Evolutionary conservation across 2,329 filamentous ascomycete genomes (phyloP).

Genomic region (Mycosphaerelloides madeirae): DNA sequence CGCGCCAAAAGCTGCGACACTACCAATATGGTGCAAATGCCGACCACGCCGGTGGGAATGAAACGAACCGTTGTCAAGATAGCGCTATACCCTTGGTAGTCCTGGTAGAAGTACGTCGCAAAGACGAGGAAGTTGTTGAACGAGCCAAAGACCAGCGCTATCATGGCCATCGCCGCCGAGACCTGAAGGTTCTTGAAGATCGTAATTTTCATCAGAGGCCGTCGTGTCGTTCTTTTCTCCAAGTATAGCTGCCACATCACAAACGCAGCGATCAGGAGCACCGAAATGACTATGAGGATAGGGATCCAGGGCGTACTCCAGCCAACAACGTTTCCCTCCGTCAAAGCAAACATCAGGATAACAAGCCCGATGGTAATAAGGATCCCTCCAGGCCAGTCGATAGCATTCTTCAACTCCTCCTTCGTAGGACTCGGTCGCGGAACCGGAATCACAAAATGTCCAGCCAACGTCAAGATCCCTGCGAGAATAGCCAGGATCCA

Average conservation of each 20-base stretch:
- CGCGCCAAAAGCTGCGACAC: constrained; percentile 54
- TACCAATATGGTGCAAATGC: constrained; percentile 53
- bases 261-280: constrained; percentile 55
- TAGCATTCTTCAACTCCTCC: constrained; percentile 38
- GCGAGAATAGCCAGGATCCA: constrained; percentile 60
- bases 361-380: constrained; percentile 60
- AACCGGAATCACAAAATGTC: constrained; percentile 56
- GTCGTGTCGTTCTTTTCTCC: constrained; percentile 47
- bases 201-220: constrained; percentile 63
- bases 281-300: constrained; percentile 53
- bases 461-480: constrained; percentile 52
- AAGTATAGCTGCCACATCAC: constrained; percentile 58
- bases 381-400: constrained; percentile 64
- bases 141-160: constrained; percentile 61
- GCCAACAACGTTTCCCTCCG: constrained; percentile 64
- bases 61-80: constrained; percentile 67
- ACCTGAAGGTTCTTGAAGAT: constrained; percentile 59
- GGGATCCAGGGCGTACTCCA: constrained; percentile 62
- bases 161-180: constrained; percentile 59
- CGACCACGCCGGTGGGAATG: constrained; percentile 59
- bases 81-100: constrained; percentile 57
- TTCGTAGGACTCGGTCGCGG: constrained; percentile 32
- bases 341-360: constrained; percentile 61
- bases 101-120: constrained; percentile 65
- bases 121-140: constrained; percentile 67